Base-by-base conservation (phyloP, 768 basidiomycete genomes). In the Rhodotorula kratochvilovae region DNA sequence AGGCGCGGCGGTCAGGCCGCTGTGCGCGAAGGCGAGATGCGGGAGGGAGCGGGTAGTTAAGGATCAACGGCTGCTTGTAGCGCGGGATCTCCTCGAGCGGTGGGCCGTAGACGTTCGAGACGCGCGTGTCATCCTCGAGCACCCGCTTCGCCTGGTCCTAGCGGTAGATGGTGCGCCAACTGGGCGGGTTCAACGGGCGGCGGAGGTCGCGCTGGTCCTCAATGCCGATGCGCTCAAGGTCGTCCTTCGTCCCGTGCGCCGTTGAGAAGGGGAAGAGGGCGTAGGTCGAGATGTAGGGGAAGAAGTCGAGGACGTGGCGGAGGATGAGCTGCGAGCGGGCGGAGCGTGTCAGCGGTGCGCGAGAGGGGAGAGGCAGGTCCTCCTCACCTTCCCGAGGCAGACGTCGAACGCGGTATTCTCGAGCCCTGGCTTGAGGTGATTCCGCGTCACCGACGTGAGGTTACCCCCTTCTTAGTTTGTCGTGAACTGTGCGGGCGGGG, bases 371-470 rank as follows among this genome's bases (percentile, higher is more conserved):
- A 58, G 56, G 11, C 6, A 21, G 27, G 36, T 27, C 16, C n/a
- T n/a, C n/a, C 63, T 17, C 31, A 68, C 71, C 61, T 73, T 73
- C 31, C 68, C 57, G 66, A 74, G 23, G 23, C 36, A 33, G 13
- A 68, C 72, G 25, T 68, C 72, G 66, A 70, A 74, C 4, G 65
- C 48, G 33, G 68, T 68, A 27, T 68, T 68, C 7, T 70, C 36
- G 36, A 59, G n/a, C 25, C 67, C 66, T 21, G 68, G 68, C 45
- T 63, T 51, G 33, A 70, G 54, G 46, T 70, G 65, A 33, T 70
- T n/a, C 45, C 46, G 70, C 83, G 91, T 89, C 17, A 88, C 90
- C 83, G 91, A 91, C 77, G 89, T 87, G 6, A 86, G 88, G 76
- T 90, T 89, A 2, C 84, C 84, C 15, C 87, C 88, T 21, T 84